A percentile compares a stretch with the other conserved stretches of the same genome.
Conservation (phyloP, 495 filamentous ascomycete species). For the Hypoxylon fuscum region DNA sequence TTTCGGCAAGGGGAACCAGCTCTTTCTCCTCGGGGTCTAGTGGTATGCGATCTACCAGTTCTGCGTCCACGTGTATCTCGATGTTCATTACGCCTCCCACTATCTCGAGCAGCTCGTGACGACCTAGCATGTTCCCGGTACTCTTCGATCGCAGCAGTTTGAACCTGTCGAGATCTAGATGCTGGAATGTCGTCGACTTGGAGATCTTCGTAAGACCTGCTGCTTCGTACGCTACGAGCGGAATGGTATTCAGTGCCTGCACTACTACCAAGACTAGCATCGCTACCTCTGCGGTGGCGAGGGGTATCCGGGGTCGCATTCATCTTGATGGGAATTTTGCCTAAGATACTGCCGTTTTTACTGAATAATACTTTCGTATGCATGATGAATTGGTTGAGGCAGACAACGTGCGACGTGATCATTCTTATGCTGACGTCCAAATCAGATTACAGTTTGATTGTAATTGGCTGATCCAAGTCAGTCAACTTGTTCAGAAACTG, state of each 20-base stretch:
- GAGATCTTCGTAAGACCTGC: not conserved
- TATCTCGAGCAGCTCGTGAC: conserved; percentile 32
- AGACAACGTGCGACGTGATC: too few relatives aligned
- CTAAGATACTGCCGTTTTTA: conserved; percentile 28
- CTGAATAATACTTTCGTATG: conserved; percentile 15
- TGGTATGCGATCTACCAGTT: not conserved
- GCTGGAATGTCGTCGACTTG: not conserved
- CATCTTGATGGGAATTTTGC: conserved; percentile 28
- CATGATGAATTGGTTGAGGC: conserved; percentile 4
- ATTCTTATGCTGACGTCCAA: too few relatives aligned
- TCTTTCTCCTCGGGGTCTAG: not conserved
- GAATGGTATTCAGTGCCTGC: not conserved
- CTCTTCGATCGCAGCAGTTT: not conserved
- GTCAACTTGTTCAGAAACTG: too few relatives aligned
- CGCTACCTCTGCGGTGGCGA: too few relatives aligned
- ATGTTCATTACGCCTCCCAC: not conserved
- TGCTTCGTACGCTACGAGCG: not conserved
- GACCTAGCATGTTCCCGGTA: not conserved
- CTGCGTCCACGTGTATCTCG: not conserved
- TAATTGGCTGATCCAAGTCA: too few relatives aligned
- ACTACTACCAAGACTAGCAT: too few relatives aligned
- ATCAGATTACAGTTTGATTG: too few relatives aligned
- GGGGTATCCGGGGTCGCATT: not conserved
- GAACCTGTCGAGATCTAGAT: not conserved
- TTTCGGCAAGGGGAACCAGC: not conserved